Conservation (phyloP, 202 grass and related monocot genomes). For the Sporobolus alterniflorus region DNA sequence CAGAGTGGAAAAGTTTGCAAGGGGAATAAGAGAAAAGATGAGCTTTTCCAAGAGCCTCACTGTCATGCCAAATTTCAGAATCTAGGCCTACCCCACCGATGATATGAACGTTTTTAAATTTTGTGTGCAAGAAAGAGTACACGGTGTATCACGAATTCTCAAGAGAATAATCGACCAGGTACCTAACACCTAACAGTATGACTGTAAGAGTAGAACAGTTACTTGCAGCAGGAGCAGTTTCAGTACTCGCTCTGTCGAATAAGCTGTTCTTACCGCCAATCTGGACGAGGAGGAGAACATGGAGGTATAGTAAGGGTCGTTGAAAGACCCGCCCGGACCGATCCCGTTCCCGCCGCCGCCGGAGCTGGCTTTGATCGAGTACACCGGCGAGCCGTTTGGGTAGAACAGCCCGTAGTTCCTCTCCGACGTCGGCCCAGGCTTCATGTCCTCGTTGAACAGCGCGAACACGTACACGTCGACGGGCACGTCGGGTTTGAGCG, state of each 20-base stretch:
- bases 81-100: conserved; percentile 45
- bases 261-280: conserved; percentile 37
- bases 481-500: conserved; percentile 68
- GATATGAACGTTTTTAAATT: conserved; percentile 27
- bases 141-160: conserved; percentile 12
- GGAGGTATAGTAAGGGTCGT: conserved; percentile 51
- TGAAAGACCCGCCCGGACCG: conserved; percentile 23
- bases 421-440: conserved; percentile 78
- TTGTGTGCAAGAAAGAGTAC: conserved; percentile 37
- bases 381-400: conserved; percentile 76
- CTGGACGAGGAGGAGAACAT: conserved; percentile 54
- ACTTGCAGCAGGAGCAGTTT: conserved; percentile 20
- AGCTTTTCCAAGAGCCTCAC: background rate
- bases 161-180: background rate
- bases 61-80: conserved; percentile 45
- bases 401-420: conserved; percentile 92
- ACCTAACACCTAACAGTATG: conserved; percentile 3
- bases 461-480: conserved; percentile 87
- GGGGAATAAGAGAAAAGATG: conserved; percentile 36
- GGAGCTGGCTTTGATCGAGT: conserved; percentile 44
- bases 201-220: background rate
- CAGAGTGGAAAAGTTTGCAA: conserved; percentile 5
- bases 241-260: conserved; percentile 12
- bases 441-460: conserved; percentile 85
- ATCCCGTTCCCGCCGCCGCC: background rate